Percentiles rank a stretch among this genome's conserved stretches.
phyloP scores from a whole-genome alignment of 345 rosid genomes.

The Melastoma malabathricum region DNA sequence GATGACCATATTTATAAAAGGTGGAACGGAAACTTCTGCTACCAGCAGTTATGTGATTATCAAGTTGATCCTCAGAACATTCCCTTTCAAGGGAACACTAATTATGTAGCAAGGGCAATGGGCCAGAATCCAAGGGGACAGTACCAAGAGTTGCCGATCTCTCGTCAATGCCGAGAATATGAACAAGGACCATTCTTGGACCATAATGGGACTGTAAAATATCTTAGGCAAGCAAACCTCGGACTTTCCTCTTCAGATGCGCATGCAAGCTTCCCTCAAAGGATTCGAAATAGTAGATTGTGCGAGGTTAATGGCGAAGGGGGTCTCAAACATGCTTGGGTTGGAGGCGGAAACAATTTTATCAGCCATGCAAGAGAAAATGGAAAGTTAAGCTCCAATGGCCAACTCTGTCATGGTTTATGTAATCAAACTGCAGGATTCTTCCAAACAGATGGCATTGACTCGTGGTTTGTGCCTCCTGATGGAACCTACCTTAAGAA shows the following conservation, averaged over 20 bases:
- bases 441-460: slow-evolving; percentile 22
- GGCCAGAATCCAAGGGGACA: slow-evolving; percentile 26
- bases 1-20: slow-evolving; percentile 32
- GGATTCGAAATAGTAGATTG: slow-evolving; percentile 18
- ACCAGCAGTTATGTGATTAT: slow-evolving; percentile 32
- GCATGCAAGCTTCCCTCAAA: no score
- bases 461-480: slow-evolving; percentile 21
- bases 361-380: slow-evolving; percentile 21
- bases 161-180: slow-evolving; percentile 28
- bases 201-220: slow-evolving; percentile 20
- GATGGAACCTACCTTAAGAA: slow-evolving; percentile 19
- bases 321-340: slow-evolving; percentile 28
- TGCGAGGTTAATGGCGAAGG: slow-evolving; percentile 35
- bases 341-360: slow-evolving; percentile 22
- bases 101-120: slow-evolving; percentile 14
- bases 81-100: slow-evolving; percentile 22
- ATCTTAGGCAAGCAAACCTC: slow-evolving; percentile 21
- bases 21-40: slow-evolving; percentile 28
- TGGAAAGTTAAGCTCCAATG: slow-evolving; percentile 28
- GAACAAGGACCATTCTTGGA: slow-evolving; percentile 35
- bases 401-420: slow-evolving; percentile 20
- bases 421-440: slow-evolving; percentile 18
- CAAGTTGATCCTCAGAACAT: slow-evolving; percentile 20
- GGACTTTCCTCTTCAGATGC: slow-evolving; percentile 15
- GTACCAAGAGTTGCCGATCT: slow-evolving; percentile 24